Percentiles rank a stretch among this genome's conserved stretches.
phyloP scores from a whole-genome alignment of 2,329 filamentous ascomycete genomes.

The Claviceps fusiformis region DNA sequence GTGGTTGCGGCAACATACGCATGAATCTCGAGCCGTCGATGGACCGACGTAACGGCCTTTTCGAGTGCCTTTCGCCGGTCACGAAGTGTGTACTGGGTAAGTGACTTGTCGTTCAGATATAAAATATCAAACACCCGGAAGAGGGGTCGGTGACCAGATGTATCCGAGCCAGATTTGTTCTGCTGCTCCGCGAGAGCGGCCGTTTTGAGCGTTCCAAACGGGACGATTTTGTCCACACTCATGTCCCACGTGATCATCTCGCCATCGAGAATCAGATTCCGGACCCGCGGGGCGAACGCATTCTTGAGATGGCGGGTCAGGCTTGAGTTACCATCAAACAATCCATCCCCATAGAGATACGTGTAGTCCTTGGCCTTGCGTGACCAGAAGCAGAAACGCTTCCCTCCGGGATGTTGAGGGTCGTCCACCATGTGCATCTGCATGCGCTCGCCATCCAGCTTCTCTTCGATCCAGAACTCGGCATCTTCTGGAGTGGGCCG shows the following conservation, averaged over 20 bases:
- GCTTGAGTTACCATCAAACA: constrained; percentile 61
- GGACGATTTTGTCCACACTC: constrained; percentile 66
- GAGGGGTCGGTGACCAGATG: constrained; percentile 46
- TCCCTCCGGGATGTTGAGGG: constrained; percentile 50
- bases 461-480: constrained; percentile 95
- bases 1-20: constrained; percentile 51
- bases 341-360: constrained; percentile 72
- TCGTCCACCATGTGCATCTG: constrained; percentile 85
- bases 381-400: constrained; percentile 78
- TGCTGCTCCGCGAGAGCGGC: constrained; percentile 70
- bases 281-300: constrained; percentile 65
- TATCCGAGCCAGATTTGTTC: constrained; percentile 40
- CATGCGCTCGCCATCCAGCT: constrained; percentile 92
- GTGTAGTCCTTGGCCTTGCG: constrained; percentile 94
- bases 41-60: constrained; percentile 53
- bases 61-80: constrained; percentile 68
- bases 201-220: constrained; percentile 87
- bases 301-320: constrained; percentile 66
- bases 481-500: constrained; percentile 54
- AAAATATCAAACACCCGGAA: constrained; percentile 86
- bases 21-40: constrained; percentile 74
- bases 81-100: constrained; percentile 71
- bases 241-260: constrained; percentile 99
- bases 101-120: constrained; percentile 65
- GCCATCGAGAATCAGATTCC: constrained; percentile 83